Base-by-base conservation (phyloP, 495 filamentous ascomycete genomes). In the Talaromyces ruber region DNA sequence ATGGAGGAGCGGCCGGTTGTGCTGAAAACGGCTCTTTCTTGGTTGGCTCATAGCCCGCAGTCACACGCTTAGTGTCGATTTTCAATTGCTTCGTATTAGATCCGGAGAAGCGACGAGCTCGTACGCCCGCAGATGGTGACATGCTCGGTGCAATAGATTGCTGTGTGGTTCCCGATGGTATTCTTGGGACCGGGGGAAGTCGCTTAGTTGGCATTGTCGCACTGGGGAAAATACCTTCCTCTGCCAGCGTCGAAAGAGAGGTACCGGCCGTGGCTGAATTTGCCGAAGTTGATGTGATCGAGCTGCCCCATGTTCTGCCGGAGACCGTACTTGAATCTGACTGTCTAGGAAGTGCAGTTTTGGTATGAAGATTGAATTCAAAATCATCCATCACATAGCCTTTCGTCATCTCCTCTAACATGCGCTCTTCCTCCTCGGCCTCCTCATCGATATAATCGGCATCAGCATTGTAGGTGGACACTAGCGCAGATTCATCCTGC, bases 371-470 rank as follows among this genome's bases (percentile, higher is more conserved):
- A 54, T 86, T 88, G 71, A 96, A 90, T 61, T 92, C 82, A 67
- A 95, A 93, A 60, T 93, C 91, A 61, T 94, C 90, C 77, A 96
- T 87, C 30, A 88, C 81, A 68, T 93, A 95, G 55, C 89, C 91
- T 64, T 82, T 85, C 1, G 91, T 94, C 85, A 97, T 93, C 70
- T 97, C 92, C 65, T 98, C 94, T 39, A 98, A 73, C 63, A 97
- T 79, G 39, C 92, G 84, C 68, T 98, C 92, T 70, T 96, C 94
- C 65, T 96, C 91, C 59, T 93, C 90, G n/a, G 86, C 88, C 61
- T 93, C 90, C 45, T 91, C 88, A 56, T 87, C 86, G 59, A 84
- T 81, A 63, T 82, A 80, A 54, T 77, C 77, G 11, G 72, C 71
- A 28, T 76, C 72, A 61, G 71, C 62, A 56, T 68, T 75, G 39